A percentile compares a stretch with the other conserved stretches of the same genome.
Evolutionary conservation across 1,284 basidiomycete species (phyloP).

Genomic region (Cryptococcus sp.): DNA sequence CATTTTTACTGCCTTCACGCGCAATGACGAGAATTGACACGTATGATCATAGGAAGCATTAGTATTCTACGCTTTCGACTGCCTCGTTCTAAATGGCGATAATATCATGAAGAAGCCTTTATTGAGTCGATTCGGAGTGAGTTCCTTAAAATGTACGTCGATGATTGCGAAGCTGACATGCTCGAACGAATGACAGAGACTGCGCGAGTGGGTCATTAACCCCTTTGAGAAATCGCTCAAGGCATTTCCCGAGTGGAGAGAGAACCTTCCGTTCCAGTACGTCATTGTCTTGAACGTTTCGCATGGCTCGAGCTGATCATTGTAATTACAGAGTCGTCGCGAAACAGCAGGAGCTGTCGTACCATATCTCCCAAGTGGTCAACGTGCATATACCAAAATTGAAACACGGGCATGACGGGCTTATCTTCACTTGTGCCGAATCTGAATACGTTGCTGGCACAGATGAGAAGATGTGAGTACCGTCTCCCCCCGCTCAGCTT

Average conservation of each 20-base stretch:
- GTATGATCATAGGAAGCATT: conserved; percentile 64
- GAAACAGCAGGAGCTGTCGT: conserved; percentile 87
- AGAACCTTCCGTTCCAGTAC: conserved; percentile 79
- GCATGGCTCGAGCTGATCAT: neutral
- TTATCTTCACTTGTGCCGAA: conserved; percentile 93
- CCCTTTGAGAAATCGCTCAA: conserved; percentile 73
- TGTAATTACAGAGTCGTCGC: conserved; percentile 70
- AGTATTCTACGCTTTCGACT: conserved; percentile 89
- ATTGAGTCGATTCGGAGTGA: conserved; percentile 85
- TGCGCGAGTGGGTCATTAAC: conserved; percentile 78
- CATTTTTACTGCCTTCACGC: neutral
- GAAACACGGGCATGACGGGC: conserved; percentile 91
- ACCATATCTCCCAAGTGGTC: conserved; percentile 83
- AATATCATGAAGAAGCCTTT: conserved; percentile 83
- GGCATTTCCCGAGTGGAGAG: conserved; percentile 63
- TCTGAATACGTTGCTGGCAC: conserved; percentile 86
- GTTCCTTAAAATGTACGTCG: conserved; percentile 37
- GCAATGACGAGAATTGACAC: neutral
- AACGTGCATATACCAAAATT: conserved; percentile 79
- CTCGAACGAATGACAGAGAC: conserved; percentile 59
- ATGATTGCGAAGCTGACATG: neutral
- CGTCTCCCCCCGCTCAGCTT: neutral
- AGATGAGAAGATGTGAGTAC: conserved; percentile 80
- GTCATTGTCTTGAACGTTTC: conserved; percentile 47
- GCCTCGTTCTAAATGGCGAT: conserved; percentile 80